Evolutionary conservation across 805 yeast species (phyloP).

Genomic region (Saturnispora sanitii): DNA sequence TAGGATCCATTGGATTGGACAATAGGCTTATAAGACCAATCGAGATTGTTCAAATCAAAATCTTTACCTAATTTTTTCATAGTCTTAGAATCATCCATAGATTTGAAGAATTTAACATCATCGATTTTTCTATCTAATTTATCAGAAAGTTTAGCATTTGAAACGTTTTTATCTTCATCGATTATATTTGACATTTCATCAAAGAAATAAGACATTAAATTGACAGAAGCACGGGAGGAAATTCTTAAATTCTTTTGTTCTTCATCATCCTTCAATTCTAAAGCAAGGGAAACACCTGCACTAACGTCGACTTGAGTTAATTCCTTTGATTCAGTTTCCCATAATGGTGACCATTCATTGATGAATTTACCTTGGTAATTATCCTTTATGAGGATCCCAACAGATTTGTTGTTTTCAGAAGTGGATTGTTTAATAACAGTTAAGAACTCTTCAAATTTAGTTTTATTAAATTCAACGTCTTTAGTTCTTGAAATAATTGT

Average conservation of each 20-base stretch:
- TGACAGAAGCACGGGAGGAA: slow-evolving; percentile 71
- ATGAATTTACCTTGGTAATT: slow-evolving; percentile 75
- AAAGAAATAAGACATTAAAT: slow-evolving; percentile 71
- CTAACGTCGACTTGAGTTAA: slow-evolving; percentile 44
- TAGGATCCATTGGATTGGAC: slow-evolving; percentile 81
- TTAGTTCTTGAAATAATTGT: slow-evolving; percentile 69
- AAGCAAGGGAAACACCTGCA: slow-evolving; percentile 40
- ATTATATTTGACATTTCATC: slow-evolving; percentile 81
- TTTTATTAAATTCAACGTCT: slow-evolving; percentile 66
- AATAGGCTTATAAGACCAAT: slow-evolving; percentile 92
- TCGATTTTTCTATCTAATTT: slow-evolving; percentile 75
- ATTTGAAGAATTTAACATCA: slow-evolving; percentile 55
- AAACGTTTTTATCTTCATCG: slow-evolving; percentile 73
- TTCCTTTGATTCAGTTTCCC: slow-evolving; percentile 25
- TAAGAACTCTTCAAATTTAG: slow-evolving; percentile 50
- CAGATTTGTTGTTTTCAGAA: slow-evolving; percentile 25
- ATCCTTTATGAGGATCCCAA: slow-evolving; percentile 72
- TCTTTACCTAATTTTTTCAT: slow-evolving; percentile 53
- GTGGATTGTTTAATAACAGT: slow-evolving; percentile 36
- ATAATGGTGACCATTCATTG: slow-evolving; percentile 58
- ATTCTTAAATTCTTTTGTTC: slow-evolving; percentile 56
- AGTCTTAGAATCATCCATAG: slow-evolving; percentile 34
- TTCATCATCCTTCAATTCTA: slow-evolving; percentile 71
- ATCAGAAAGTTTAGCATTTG: slow-evolving; percentile 66
- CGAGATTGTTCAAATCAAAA: slow-evolving; percentile 66